These are phyloP conservation scores for Elsinoe batatas DNA, from an alignment of 2,329 filamentous ascomycete species.

Conservation along the genomic window DNA sequence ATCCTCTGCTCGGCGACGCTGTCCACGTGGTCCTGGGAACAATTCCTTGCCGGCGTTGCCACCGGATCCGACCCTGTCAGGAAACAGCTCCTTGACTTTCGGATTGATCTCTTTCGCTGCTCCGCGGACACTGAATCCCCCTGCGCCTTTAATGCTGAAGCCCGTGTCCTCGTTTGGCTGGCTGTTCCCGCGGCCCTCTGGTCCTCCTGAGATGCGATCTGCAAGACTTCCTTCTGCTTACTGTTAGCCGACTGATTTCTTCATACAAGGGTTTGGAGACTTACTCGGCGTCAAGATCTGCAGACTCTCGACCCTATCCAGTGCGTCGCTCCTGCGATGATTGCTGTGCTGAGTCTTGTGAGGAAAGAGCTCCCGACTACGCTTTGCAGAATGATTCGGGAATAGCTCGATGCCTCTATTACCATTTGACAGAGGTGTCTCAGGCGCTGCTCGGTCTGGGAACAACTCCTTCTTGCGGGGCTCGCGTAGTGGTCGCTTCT, in stretches of 20 bases:
- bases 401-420: constrained; percentile 12
- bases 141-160: constrained; percentile 28
- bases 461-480: constrained; percentile 13
- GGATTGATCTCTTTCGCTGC: constrained; percentile 19
- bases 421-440: constrained; percentile 6
- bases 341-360: constrained; percentile 26
- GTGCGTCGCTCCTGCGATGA: constrained; percentile 36
- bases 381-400: constrained; percentile 17
- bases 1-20: constrained; percentile 20
- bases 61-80: constrained; percentile 18
- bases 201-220: constrained; percentile 16
- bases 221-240: constrained; percentile 14
- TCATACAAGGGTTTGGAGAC: constrained; percentile 15
- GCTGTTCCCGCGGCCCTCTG: constrained; percentile 11
- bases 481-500: constrained; percentile 13
- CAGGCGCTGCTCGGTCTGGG: not conserved
- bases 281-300: constrained; percentile 11
- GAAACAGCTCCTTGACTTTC: constrained; percentile 26
- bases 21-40: constrained; percentile 24
- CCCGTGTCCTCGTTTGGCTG: constrained; percentile 16
- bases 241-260: not conserved
- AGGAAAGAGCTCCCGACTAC: constrained; percentile 34
- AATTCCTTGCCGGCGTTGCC: constrained; percentile 24
- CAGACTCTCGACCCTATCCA: constrained; percentile 25
- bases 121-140: constrained; percentile 25